phyloP scores from a whole-genome alignment of 345 rosid genomes.

The Salix koriyanagi region DNA sequence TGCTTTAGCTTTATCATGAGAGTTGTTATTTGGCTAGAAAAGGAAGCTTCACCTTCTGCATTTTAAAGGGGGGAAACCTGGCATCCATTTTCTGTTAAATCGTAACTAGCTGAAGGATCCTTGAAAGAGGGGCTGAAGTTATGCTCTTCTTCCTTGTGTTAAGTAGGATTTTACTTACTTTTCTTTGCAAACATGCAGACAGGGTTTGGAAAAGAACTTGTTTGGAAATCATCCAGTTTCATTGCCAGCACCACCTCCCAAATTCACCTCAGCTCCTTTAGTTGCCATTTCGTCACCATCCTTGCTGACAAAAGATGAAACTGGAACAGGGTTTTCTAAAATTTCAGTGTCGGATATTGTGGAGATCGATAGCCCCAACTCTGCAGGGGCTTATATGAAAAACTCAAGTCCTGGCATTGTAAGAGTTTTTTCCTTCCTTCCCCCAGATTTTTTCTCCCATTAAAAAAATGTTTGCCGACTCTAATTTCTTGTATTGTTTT shows the following conservation, averaged over 20 bases:
- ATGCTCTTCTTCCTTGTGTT: background rate
- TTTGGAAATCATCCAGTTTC: conserved; percentile 85
- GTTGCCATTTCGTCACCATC: conserved; percentile 45
- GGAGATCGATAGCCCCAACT: conserved; percentile 78
- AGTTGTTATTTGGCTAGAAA: background rate
- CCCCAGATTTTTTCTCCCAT: background rate
- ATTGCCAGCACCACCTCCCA: conserved; percentile 65
- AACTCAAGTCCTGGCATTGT: conserved; percentile 70
- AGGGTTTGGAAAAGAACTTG: conserved; percentile 79
- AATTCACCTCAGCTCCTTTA: conserved; percentile 69
- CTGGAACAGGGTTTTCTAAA: conserved; percentile 44
- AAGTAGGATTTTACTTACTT: conserved; percentile 3
- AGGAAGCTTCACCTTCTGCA: background rate
- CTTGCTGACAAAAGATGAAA: conserved; percentile 33
- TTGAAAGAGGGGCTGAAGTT: conserved; percentile 3
- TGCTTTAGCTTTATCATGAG: background rate
- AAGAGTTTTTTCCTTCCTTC: conserved; percentile 32
- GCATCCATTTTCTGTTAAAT: background rate
- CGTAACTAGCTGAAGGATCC: background rate
- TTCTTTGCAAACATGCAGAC: conserved; percentile 44
- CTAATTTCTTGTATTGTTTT: conserved; percentile 13
- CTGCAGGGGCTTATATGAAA: conserved; percentile 65
- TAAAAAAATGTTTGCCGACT: background rate
- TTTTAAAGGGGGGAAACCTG: background rate
- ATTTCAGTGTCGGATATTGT: conserved; percentile 62